Percentiles rank a stretch among this genome's conserved stretches.
phyloP scores from a whole-genome alignment of 345 rosid genomes.

The Eucalyptus regnans region DNA sequence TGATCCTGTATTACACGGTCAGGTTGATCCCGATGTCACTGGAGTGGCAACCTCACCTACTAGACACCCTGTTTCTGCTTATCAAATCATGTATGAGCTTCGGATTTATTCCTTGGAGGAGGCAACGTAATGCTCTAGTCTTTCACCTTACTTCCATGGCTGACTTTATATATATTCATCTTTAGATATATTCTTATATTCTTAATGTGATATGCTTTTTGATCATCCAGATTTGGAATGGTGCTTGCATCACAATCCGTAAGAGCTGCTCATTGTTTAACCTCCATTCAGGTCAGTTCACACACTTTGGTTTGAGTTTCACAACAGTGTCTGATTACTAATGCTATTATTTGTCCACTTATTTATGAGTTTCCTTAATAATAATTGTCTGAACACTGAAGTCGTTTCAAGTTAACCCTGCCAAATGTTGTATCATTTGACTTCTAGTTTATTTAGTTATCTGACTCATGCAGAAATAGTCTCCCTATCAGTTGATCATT shows the following conservation, averaged over 20 bases:
- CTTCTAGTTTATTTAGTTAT: neutral
- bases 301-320: neutral
- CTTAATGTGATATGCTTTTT: neutral
- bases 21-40: slow-evolving; percentile 43
- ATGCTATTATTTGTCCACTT: neutral
- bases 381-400: neutral
- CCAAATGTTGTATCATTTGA: neutral
- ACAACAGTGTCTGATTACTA: neutral
- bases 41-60: slow-evolving; percentile 87
- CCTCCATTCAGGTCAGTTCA: slow-evolving; percentile 79
- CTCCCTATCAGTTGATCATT: neutral
- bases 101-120: slow-evolving; percentile 91
- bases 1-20: slow-evolving; percentile 61
- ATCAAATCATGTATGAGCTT: slow-evolving; percentile 92
- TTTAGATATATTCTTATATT: neutral
- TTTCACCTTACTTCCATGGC: neutral
- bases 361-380: neutral
- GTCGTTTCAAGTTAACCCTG: neutral
- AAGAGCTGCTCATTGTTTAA: slow-evolving; percentile 95
- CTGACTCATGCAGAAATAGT: neutral
- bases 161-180: neutral
- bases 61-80: slow-evolving; percentile 86
- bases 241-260: slow-evolving; percentile 83
- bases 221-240: slow-evolving; percentile 53
- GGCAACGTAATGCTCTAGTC: slow-evolving; percentile 55